phyloP scores from a whole-genome alignment of 345 rosid genomes.

The Jatropha curcas region DNA sequence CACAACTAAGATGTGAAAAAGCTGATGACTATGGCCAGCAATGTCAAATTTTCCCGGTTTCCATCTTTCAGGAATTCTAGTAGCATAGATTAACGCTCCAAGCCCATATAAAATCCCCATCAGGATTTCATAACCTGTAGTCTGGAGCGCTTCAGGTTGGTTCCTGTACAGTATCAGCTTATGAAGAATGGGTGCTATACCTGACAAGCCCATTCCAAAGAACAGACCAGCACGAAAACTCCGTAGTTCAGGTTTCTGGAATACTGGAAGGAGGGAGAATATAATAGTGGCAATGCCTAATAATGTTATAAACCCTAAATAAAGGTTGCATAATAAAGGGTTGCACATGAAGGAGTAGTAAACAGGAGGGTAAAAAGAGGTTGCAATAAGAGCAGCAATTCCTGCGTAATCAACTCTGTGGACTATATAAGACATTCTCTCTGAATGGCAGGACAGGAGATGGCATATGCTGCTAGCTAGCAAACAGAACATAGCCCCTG shows the following conservation, averaged over 20 bases:
- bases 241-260: slow-evolving; percentile 75
- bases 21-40: slow-evolving; percentile 94
- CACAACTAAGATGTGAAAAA: slow-evolving; percentile 75
- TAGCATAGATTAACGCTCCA: slow-evolving; percentile 77
- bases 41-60: slow-evolving; percentile 92
- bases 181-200: slow-evolving; percentile 73
- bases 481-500: slow-evolving; percentile 94
- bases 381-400: slow-evolving; percentile 79
- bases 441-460: slow-evolving; percentile 86
- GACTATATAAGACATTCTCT: slow-evolving; percentile 76
- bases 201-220: slow-evolving; percentile 83
- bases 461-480: slow-evolving; percentile 85
- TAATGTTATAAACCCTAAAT: slow-evolving; percentile 77
- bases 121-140: slow-evolving; percentile 73
- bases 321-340: slow-evolving; percentile 88
- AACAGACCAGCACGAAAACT: slow-evolving; percentile 66
- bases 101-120: slow-evolving; percentile 74
- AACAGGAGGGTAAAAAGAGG: slow-evolving; percentile 88
- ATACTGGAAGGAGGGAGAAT: slow-evolving; percentile 70
- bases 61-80: slow-evolving; percentile 90
- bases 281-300: slow-evolving; percentile 62
- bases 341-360: slow-evolving; percentile 92
- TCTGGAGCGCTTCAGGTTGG: slow-evolving; percentile 83
- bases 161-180: slow-evolving; percentile 74
- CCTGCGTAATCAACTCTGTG: slow-evolving; percentile 85